phyloP scores from a whole-genome alignment of 176 grass and related monocot genomes.

The Musa beccarii region DNA sequence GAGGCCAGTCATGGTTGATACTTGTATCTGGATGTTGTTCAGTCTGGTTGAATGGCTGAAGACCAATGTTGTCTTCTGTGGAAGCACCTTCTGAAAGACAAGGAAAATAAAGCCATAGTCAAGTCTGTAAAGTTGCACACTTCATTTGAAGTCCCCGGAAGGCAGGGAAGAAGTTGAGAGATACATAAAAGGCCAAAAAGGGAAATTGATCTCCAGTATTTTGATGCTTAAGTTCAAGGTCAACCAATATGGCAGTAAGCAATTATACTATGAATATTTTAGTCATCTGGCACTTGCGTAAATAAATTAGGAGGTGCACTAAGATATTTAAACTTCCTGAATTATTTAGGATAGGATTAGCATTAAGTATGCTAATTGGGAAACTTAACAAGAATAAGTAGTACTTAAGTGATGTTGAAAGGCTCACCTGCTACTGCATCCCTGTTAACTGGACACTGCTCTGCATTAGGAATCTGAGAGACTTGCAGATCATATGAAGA shows the following conservation, averaged over 20 bases:
- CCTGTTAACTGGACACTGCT: not conserved
- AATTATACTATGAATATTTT: too few species aligned
- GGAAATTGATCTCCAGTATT: too few species aligned
- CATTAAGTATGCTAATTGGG: not conserved
- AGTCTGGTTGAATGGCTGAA: slow-evolving; percentile 10
- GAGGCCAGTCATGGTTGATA: slow-evolving; percentile 37
- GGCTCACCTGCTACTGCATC: slow-evolving; percentile 31
- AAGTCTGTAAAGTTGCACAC: not conserved
- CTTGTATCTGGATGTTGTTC: slow-evolving; percentile 34
- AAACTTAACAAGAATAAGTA: not conserved
- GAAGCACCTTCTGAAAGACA: not conserved
- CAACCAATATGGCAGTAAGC: too few species aligned
- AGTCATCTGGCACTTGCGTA: too few species aligned
- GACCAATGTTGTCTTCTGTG: slow-evolving; percentile 20
- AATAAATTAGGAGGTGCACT: too few species aligned
- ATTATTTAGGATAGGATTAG: too few species aligned
- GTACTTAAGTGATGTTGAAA: not conserved
- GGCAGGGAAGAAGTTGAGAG: too few species aligned
- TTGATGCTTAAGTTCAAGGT: too few species aligned
- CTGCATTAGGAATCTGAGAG: slow-evolving; percentile 27
- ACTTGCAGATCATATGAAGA: slow-evolving; percentile 26
- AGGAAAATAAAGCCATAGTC: too few species aligned
- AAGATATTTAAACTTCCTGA: too few species aligned
- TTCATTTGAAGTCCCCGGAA: too few species aligned
- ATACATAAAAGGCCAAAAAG: too few species aligned